phyloP scores from a whole-genome alignment of 768 basidiomycete species.

The Agaricus subrufescens region DNA sequence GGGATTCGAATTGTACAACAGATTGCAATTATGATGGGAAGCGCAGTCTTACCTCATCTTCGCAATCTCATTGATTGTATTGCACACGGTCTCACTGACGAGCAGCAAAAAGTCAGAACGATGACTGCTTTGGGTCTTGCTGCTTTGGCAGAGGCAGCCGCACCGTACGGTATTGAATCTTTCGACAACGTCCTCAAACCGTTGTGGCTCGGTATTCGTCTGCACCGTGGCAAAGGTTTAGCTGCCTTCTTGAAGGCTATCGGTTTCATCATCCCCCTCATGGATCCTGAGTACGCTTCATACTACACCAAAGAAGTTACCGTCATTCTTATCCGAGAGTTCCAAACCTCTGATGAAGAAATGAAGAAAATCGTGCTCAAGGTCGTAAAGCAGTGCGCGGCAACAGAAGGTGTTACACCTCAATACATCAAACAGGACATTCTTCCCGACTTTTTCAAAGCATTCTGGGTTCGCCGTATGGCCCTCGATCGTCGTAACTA shows the following conservation, averaged over 20 bases:
- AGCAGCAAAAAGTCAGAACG: constrained; percentile 94
- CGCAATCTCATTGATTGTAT: constrained; percentile 96
- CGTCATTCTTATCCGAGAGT: constrained; percentile 95
- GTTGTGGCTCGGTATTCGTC: constrained; percentile 89
- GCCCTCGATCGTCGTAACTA: constrained; percentile 96
- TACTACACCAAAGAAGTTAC: constrained; percentile 99
- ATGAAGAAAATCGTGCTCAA: constrained; percentile 99
- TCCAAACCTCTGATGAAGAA: constrained; percentile 98
- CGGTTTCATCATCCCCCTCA: constrained; percentile 98
- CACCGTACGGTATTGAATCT: constrained; percentile 98
- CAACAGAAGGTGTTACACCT: constrained; percentile 96
- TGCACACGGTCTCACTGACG: constrained; percentile 87
- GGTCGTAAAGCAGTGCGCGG: constrained; percentile 98
- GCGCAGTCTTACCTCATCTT: constrained; percentile 94
- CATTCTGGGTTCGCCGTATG: constrained; percentile 99
- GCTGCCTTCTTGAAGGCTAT: constrained; percentile 97
- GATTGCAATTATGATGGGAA: constrained; percentile 99
- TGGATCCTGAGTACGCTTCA: constrained; percentile 99
- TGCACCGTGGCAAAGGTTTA: constrained; percentile 91
- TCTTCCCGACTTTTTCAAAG: constrained; percentile 97
- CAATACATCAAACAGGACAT: constrained; percentile 97
- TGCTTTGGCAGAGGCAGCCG: constrained; percentile 93
- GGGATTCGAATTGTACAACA: constrained; percentile 99
- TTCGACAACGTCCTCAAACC: constrained; percentile 97
- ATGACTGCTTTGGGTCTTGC: constrained; percentile 93